Base-by-base conservation (phyloP, 345 rosid genomes). In the Salix suchowensis region DNA sequence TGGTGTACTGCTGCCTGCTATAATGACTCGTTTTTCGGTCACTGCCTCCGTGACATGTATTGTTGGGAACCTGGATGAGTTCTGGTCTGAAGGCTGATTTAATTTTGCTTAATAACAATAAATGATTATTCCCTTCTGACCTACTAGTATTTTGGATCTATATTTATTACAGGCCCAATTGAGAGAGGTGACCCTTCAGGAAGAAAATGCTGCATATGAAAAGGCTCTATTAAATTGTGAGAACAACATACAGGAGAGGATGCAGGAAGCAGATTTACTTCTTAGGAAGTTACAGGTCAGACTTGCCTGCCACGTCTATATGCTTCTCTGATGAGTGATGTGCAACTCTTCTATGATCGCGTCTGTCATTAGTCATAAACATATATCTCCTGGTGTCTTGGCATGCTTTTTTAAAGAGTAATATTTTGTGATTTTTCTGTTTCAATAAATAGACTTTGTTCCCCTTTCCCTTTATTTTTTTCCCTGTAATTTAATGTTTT, bases 171-270 rank as follows among this genome's bases (percentile, higher is more conserved):
- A 88, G 92, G 86, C 87, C 28, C 98, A 93, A 77, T 74, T 90
- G 88, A 89, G 99, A 85, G 91, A 96, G 86, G 85, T 85, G 83
- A 89, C 91, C 1, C 50, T 91, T 66, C 82, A 48, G 70, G 91
- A 93, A 85, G 98, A 93, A 83, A 95, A 95, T 70, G 88, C 78
- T 71, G 91, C 86, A 30, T 96, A 90, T 64, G 88, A 88, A 83
- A 91, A 86, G 84, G 97, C 99, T 65, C 83, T 91, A 79, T 88
- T 92, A n/a, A 81, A 81, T 84, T 93, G 92, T 77, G 92, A 91
- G 79, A 81, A 62, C 32, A 93, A 85, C 87, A 74, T 91, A 74
- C 87, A 85, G 52, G 98, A 91, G 87, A 91, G 87, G 73, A 64
- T 84, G 68, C 88, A 80, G 77, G 98, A 95, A 84, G 88, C 89